Evolutionary conservation across 208 protist genomes (phyloP).

Genomic region (Wallacemonas sp.): DNA sequence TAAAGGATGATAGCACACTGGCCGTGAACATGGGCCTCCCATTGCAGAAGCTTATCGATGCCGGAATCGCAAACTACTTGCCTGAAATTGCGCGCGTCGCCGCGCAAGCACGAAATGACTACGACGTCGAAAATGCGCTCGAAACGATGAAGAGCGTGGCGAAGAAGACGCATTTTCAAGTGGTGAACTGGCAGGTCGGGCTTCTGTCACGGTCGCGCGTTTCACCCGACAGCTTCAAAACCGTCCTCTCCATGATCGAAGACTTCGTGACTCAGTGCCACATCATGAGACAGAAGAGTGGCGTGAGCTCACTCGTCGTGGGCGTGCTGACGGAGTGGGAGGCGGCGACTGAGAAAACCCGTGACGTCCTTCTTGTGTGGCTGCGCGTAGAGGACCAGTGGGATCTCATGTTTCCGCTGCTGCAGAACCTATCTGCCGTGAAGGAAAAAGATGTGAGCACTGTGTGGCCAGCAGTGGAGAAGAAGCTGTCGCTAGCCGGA

Average conservation of each 20-base stretch:
- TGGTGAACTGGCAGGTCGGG: constrained; percentile 14
- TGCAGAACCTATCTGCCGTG: not conserved
- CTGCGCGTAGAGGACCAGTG: constrained; percentile 41
- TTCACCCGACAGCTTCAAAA: constrained; percentile 1
- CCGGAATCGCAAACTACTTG: constrained; percentile 57
- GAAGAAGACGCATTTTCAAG: constrained; percentile 73
- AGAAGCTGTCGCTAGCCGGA: not conserved
- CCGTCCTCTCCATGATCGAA: constrained; percentile 27
- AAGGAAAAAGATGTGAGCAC: not conserved
- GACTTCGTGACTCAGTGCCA: constrained; percentile 51
- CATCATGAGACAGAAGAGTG: constrained; percentile 40
- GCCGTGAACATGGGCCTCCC: constrained; percentile 54
- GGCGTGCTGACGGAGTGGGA: constrained; percentile 76
- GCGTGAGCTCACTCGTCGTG: constrained; percentile 50
- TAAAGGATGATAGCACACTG: constrained; percentile 42
- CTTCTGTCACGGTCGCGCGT: not conserved
- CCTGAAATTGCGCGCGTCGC: constrained; percentile 56
- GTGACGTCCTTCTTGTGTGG: constrained; percentile 50
- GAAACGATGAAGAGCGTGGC: constrained; percentile 87
- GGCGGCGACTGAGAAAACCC: constrained; percentile 54
- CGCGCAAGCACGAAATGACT: constrained; percentile 69
- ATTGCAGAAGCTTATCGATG: constrained; percentile 65
- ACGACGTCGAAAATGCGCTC: constrained; percentile 64
- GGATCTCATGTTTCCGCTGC: constrained; percentile 13
- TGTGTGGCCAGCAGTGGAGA: not conserved